Base-by-base conservation (phyloP, 2,329 filamentous ascomycete species). In the Aspergillus aculeatinus region DNA sequence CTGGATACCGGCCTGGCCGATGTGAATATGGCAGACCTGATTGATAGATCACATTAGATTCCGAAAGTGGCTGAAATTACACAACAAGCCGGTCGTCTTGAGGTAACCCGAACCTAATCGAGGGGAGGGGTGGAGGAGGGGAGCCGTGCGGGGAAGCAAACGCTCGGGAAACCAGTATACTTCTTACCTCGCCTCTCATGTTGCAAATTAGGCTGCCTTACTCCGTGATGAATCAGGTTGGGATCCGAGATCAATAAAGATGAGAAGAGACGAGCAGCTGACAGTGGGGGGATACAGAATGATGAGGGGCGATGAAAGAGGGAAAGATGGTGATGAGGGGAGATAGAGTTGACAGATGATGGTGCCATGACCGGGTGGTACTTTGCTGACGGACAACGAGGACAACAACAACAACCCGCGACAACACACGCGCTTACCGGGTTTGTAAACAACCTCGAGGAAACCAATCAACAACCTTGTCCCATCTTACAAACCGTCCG, bases 1-100 rank as follows among this genome's bases (percentile, higher is more conserved):
- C 81, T 89, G 86, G 58, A 81, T 82, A 75, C 86, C 86, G 76
- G 86, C 86, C 79, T 89, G 86, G 76, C 86, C 86, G 75, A 89
- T 86, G 74, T 88, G 86, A 69, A 89, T 78, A 76, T 89, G 86
- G 73, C 83, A 84, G 74, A 89, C 83, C 85, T 88, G 67, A 44
- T 56, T 5, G 9, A 49, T 55, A 58, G 54, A 29, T 60, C 5
- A 42, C 1, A 51, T 67, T 58, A 67, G 62, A 56, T 61, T 23
- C 27, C 27, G 42, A 29, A 5, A 10, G 10, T 19, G 1, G 11
- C 39, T 35, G 16, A 1, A 19, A 16, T 44, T 9, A 16, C 16
- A n/a, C 39, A 44, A 19, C 7, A n/a, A 44, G 1, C 7, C 39
- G 16, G 16, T 16, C 14, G 9, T 16, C 12, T 19, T 44, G 39